phyloP scores from a whole-genome alignment of 2,329 filamentous ascomycete species.

The Alternaria brassicae region DNA sequence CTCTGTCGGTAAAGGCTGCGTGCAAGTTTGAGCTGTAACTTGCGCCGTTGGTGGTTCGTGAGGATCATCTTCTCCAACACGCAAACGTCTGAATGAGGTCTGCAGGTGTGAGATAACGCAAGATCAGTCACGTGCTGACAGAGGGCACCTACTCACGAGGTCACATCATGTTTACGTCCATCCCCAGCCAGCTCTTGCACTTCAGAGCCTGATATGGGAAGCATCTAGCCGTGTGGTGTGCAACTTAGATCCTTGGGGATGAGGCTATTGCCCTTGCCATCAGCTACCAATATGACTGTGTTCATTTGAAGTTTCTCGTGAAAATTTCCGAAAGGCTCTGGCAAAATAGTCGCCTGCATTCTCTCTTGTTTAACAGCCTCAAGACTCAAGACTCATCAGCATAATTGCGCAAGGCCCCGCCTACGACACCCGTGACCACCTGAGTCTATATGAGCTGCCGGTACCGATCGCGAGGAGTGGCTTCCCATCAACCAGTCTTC shows the following conservation, averaged over 20 bases:
- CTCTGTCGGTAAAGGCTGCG: neutral
- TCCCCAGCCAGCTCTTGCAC: neutral
- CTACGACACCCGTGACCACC: neutral
- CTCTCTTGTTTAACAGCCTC: neutral
- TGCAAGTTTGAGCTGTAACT: neutral
- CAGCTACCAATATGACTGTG: neutral
- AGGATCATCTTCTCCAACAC: too few relatives aligned
- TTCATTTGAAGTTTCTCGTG: neutral
- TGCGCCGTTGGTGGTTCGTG: too few relatives aligned
- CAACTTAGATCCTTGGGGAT: too few relatives aligned
- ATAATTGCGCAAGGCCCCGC: slow-evolving; percentile 1
- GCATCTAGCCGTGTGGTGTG: neutral
- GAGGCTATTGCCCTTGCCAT: too few relatives aligned
- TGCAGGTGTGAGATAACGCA: neutral
- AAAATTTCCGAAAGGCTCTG: neutral
- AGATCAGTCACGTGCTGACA: neutral
- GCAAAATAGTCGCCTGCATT: neutral
- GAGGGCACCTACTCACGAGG: neutral
- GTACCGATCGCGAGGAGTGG: neutral
- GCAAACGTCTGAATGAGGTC: neutral
- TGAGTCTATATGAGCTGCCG: neutral
- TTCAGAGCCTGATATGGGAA: neutral
- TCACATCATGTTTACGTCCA: neutral
- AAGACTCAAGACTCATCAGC: neutral
- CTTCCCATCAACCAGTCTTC: neutral